phyloP scores from a whole-genome alignment of 2,329 filamentous ascomycete genomes.

The Penicillium sp. region DNA sequence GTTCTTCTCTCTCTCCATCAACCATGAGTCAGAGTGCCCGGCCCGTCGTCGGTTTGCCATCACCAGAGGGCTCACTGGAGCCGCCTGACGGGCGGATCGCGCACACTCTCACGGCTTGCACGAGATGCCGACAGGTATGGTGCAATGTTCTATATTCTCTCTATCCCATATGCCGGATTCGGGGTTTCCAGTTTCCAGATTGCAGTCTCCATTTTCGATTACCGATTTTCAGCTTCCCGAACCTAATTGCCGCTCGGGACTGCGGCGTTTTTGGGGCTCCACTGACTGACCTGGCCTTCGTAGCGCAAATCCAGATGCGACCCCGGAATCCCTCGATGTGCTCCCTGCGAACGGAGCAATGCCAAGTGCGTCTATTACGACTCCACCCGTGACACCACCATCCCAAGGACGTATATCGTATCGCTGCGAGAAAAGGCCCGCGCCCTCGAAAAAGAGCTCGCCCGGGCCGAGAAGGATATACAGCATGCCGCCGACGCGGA shows the following conservation, averaged over 20 bases:
- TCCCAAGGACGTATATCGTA: slow-evolving; percentile 89
- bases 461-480: slow-evolving; percentile 74
- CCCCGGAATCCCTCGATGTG: slow-evolving; percentile 83
- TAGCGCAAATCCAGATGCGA: slow-evolving; percentile 97
- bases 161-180: too few species aligned
- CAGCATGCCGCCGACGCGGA: slow-evolving; percentile 69
- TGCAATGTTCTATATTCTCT: slow-evolving; percentile 5
- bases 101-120: slow-evolving; percentile 51
- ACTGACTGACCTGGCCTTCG: slow-evolving; percentile 13
- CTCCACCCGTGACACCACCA: slow-evolving; percentile 77
- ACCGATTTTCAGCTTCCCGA: not conserved
- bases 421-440: slow-evolving; percentile 84
- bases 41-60: slow-evolving; percentile 12
- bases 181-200: not conserved
- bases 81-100: slow-evolving; percentile 40
- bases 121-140: slow-evolving; percentile 50
- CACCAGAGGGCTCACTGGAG: slow-evolving; percentile 27
- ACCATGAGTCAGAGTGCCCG: slow-evolving; percentile 25
- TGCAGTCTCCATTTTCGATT: not conserved
- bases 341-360: slow-evolving; percentile 88
- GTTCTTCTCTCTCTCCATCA: slow-evolving; percentile 2
- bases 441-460: slow-evolving; percentile 76
- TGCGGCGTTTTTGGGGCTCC: not conserved
- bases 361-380: slow-evolving; percentile 95
- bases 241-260: not conserved